Percentiles rank a stretch among this genome's conserved stretches.
Conservation (phyloP, 2,329 filamentous ascomycete genomes). For the Pyricularia pennisetigena region DNA sequence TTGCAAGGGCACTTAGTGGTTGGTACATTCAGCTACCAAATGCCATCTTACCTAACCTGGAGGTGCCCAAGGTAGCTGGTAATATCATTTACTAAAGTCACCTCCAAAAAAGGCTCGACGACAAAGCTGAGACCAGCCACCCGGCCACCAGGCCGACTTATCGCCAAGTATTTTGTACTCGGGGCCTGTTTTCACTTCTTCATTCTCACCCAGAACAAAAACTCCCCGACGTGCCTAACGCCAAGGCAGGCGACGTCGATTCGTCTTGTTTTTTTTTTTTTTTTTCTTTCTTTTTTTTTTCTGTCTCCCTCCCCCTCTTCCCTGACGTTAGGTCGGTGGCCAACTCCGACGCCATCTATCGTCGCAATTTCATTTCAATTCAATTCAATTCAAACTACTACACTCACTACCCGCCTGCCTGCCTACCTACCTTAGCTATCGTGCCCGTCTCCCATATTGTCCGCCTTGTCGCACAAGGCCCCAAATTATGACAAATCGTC, state of each 20-base stretch:
- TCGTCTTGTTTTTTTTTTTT: background rate
- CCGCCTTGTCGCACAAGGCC: background rate
- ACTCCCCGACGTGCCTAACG: background rate
- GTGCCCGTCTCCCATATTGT: background rate
- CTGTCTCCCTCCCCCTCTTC: background rate
- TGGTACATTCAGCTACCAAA: background rate
- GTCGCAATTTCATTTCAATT: background rate
- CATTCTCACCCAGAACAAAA: background rate
- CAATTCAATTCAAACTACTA: background rate
- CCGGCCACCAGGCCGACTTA: background rate
- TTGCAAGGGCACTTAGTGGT: background rate
- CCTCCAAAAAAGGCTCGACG: background rate
- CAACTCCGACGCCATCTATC: background rate
- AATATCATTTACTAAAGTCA: background rate
- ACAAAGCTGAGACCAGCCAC: background rate
- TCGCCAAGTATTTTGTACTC: background rate
- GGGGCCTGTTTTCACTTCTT: background rate
- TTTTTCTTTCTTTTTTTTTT: too few species aligned
- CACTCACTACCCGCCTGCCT: too few species aligned
- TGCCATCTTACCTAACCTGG: background rate
- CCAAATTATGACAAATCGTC: background rate
- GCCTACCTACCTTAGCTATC: background rate
- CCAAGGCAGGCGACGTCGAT: background rate
- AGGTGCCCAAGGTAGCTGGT: background rate
- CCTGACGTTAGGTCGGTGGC: background rate